Percentiles rank a stretch among this genome's conserved stretches.
phyloP scores from a whole-genome alignment of 2,329 filamentous ascomycete genomes.

The Lojkania enalia region DNA sequence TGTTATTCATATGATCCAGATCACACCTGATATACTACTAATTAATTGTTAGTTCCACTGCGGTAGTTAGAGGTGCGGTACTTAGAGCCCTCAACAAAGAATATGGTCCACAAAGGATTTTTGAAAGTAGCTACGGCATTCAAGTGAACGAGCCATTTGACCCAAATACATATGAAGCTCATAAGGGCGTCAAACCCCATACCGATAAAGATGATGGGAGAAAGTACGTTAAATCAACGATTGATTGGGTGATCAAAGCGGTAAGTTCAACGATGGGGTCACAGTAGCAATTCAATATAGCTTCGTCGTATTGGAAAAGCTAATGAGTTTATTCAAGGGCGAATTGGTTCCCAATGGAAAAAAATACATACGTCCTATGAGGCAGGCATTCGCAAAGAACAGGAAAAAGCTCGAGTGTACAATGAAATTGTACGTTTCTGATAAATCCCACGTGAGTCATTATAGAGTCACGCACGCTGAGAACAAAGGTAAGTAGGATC shows the following conservation, averaged over 20 bases:
- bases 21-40: constrained; percentile 5
- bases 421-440: constrained; percentile 16
- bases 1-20: no score
- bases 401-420: constrained; percentile 8
- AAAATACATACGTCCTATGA: constrained; percentile 7
- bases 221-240: constrained; percentile 5
- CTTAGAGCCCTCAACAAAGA: constrained; percentile 34
- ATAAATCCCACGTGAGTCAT: constrained; percentile 9
- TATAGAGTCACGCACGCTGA: constrained; percentile 9
- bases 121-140: constrained; percentile 36
- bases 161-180: constrained; percentile 4
- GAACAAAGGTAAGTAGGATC: constrained; percentile 18
- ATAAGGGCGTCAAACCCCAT: background rate
- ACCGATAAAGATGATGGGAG: constrained; percentile 7
- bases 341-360: constrained; percentile 8
- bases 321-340: constrained; percentile 4
- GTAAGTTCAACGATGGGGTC: constrained; percentile 1
- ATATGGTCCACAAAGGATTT: constrained; percentile 27
- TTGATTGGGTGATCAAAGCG: constrained; percentile 8
- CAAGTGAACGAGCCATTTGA: constrained; percentile 10
- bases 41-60: constrained; percentile 5
- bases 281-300: no score
- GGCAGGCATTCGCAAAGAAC: constrained; percentile 13
- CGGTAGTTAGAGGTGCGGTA: constrained; percentile 32
- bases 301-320: background rate